Conservation (phyloP, 306 rosid genomes). For the Cucumis hystrix region DNA sequence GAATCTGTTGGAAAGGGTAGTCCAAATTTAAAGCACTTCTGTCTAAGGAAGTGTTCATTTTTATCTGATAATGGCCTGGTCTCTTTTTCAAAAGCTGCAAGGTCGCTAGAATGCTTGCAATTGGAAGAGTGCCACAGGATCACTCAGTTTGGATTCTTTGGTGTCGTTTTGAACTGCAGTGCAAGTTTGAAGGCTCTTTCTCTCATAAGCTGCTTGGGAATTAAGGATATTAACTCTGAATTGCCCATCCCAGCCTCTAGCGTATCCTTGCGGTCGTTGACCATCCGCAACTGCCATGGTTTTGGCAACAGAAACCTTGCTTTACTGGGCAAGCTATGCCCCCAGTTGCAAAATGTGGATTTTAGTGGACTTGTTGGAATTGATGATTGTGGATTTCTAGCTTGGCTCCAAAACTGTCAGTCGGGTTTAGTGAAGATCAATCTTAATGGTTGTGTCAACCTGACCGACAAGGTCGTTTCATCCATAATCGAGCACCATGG, state of each 20-base stretch:
- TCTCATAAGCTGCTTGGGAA: conserved; percentile 62
- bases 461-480: conserved; percentile 46
- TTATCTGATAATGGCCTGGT: conserved; percentile 70
- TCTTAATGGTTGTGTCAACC: conserved; percentile 52
- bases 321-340: conserved; percentile 57
- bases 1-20: conserved; percentile 74
- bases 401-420: conserved; percentile 44
- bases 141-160: conserved; percentile 68
- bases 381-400: conserved; percentile 57
- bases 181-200: conserved; percentile 56
- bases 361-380: conserved; percentile 57
- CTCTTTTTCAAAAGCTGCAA: conserved; percentile 52
- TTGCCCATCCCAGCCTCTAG: conserved; percentile 31
- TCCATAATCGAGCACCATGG: conserved; percentile 46
- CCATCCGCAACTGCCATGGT: conserved; percentile 68
- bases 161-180: conserved; percentile 51
- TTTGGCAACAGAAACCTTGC: conserved; percentile 57
- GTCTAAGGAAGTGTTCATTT: conserved; percentile 44
- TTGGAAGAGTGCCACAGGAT: conserved; percentile 91
- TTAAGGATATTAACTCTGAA: conserved; percentile 38
- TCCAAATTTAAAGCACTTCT: conserved; percentile 62
- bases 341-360: conserved; percentile 52
- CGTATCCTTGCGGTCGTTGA: conserved; percentile 40
- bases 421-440: conserved; percentile 59
- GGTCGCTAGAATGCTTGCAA: conserved; percentile 61